phyloP scores from a whole-genome alignment of 257 asterid species.

The Salvia rosmarinus region DNA sequence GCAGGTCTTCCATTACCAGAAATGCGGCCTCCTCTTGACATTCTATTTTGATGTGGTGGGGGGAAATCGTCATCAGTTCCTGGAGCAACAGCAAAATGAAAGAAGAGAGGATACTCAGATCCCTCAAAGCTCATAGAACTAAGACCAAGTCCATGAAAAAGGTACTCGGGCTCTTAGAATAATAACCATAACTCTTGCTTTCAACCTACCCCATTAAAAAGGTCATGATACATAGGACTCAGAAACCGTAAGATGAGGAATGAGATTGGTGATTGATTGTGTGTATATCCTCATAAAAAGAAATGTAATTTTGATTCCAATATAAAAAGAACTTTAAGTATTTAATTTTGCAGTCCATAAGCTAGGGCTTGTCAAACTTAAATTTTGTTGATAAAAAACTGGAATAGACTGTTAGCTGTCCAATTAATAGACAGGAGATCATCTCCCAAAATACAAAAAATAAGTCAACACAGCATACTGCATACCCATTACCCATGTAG shows the following conservation, averaged over 20 bases:
- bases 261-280: not conserved
- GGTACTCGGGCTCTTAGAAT: slow-evolving; percentile 4
- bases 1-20: slow-evolving; percentile 85
- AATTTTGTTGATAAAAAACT: not conserved
- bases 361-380: slow-evolving; percentile 13
- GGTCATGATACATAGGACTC: not conserved
- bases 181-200: not conserved
- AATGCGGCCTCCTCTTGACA: slow-evolving; percentile 84
- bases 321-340: not conserved
- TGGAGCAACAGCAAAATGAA: slow-evolving; percentile 42
- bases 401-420: slow-evolving; percentile 2
- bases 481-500: slow-evolving; percentile 11
- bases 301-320: not conserved
- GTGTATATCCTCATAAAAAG: not conserved
- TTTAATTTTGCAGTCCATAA: not conserved
- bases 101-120: slow-evolving; percentile 24
- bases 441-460: slow-evolving; percentile 7
- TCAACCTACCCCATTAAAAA: slow-evolving; percentile 8
- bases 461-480: slow-evolving; percentile 11
- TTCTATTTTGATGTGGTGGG: slow-evolving; percentile 86
- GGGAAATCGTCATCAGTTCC: slow-evolving; percentile 98
- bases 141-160: not conserved
- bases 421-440: slow-evolving; percentile 15
- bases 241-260: not conserved
- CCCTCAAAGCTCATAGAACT: not conserved